Conservation (phyloP, 768 basidiomycete genomes). For the Pulveroboletus sp. region DNA sequence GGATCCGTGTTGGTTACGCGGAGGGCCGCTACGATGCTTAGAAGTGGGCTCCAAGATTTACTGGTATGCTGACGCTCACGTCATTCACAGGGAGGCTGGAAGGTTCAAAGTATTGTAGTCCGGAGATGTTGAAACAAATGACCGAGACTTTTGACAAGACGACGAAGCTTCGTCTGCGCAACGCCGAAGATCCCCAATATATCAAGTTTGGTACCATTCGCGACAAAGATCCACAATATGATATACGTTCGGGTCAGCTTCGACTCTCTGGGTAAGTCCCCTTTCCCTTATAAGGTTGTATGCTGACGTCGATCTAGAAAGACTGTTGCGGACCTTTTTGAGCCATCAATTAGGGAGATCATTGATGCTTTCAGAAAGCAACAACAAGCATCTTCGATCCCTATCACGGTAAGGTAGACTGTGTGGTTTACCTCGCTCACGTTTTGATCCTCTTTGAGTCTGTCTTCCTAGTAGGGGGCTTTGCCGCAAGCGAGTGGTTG, state of each 20-base stretch:
- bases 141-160: constrained; percentile 35
- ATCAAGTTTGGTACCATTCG: constrained; percentile 39
- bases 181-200: constrained; percentile 34
- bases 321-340: constrained; percentile 41
- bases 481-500: constrained; percentile 48
- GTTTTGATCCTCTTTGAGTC: constrained; percentile 16
- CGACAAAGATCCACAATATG: constrained; percentile 35
- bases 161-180: constrained; percentile 42
- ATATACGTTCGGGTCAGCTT: constrained; percentile 38
- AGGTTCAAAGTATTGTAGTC: constrained; percentile 27
- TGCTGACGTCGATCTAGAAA: constrained; percentile 21
- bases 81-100: constrained; percentile 24
- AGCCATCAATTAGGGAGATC: constrained; percentile 38
- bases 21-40: constrained; percentile 31
- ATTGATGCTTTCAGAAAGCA: constrained; percentile 34
- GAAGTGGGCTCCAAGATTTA: constrained; percentile 10
- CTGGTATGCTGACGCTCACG: not conserved
- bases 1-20: constrained; percentile 38
- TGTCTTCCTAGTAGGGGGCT: constrained; percentile 51
- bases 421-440: not conserved
- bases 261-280: constrained; percentile 33
- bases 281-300: not conserved
- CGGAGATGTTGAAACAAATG: constrained; percentile 35
- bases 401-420: constrained; percentile 29
- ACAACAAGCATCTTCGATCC: constrained; percentile 25